Percentiles rank a stretch among this genome's conserved stretches.
These are phyloP conservation scores for Cryptococcus depauperatus DNA, from an alignment of 1,284 basidiomycete species.

Conservation along the genomic window DNA sequence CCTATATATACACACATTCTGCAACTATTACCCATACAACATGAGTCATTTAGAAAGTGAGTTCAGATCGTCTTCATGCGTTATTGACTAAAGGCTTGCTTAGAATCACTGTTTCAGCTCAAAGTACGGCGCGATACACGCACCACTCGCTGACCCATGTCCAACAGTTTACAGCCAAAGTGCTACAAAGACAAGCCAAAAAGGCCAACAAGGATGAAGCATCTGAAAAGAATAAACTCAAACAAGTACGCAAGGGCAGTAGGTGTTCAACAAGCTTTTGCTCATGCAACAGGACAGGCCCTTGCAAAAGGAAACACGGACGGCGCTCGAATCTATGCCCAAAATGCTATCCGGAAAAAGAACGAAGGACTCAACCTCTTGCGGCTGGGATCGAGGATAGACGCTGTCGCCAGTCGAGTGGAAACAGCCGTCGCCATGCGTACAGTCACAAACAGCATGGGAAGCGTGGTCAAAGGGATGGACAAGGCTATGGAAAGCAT, in stretches of 20 bases:
- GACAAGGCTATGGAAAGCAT: slow-evolving; percentile 98
- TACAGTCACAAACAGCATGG: slow-evolving; percentile 79
- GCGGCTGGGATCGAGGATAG: slow-evolving; percentile 79
- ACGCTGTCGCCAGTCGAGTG: slow-evolving; percentile 91
- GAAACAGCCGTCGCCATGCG: slow-evolving; percentile 99
- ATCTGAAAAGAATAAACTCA: slow-evolving; percentile 73
- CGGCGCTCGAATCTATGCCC: slow-evolving; percentile 96
- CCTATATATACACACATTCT: too few species aligned
- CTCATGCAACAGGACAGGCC: slow-evolving; percentile 54
- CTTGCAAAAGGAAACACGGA: slow-evolving; percentile 94
- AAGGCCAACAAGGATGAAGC: slow-evolving; percentile 91
- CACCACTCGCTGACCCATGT: not conserved
- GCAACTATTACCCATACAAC: too few species aligned
- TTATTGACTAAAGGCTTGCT: not conserved
- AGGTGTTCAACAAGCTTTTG: not conserved
- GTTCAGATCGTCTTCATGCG: slow-evolving; percentile 32
- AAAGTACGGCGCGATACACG: slow-evolving; percentile 57
- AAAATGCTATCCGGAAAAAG: slow-evolving; percentile 98
- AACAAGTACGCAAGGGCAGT: slow-evolving; percentile 80
- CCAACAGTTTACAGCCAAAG: slow-evolving; percentile 85
- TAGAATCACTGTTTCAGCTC: slow-evolving; percentile 91
- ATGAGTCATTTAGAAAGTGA: slow-evolving; percentile 89
- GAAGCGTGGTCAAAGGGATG: slow-evolving; percentile 93
- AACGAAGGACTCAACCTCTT: slow-evolving; percentile 86
- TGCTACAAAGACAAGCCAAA: slow-evolving; percentile 81